Evolutionary conservation across 495 filamentous ascomycete genomes (phyloP).

Genomic region (Hypomontagnella submonticulosa): DNA sequence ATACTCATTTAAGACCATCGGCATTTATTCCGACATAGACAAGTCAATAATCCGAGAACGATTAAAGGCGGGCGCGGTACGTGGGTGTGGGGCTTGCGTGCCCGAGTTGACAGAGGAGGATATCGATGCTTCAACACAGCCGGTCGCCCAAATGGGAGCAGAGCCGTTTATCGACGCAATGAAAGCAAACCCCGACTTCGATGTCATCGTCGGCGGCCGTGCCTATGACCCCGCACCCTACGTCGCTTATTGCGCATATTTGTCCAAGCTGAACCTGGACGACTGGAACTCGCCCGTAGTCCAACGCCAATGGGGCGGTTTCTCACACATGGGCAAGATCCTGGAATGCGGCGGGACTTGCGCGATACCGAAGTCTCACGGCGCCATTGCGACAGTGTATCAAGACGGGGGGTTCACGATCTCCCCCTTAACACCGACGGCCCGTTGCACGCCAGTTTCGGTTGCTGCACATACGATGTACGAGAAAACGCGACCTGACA

Average conservation of each 20-base stretch:
- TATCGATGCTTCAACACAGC: slow-evolving; percentile 48
- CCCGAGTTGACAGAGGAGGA: slow-evolving; percentile 52
- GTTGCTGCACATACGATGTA: slow-evolving; percentile 65
- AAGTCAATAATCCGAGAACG: slow-evolving; percentile 48
- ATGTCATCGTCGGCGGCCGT: slow-evolving; percentile 60
- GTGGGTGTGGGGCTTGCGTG: slow-evolving; percentile 49
- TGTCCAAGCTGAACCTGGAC: slow-evolving; percentile 23
- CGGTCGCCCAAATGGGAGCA: slow-evolving; percentile 53
- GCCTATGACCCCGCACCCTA: slow-evolving; percentile 63
- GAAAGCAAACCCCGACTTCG: slow-evolving; percentile 52
- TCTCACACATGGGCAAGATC: slow-evolving; percentile 64
- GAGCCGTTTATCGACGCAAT: slow-evolving; percentile 56
- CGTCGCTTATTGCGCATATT: slow-evolving; percentile 54
- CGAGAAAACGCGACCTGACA: slow-evolving; percentile 62
- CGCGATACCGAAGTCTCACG: slow-evolving; percentile 57
- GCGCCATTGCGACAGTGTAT: slow-evolving; percentile 52
- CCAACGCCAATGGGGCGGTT: slow-evolving; percentile 46
- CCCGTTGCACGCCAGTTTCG: slow-evolving; percentile 55
- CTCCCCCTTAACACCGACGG: slow-evolving; percentile 45
- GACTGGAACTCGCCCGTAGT: slow-evolving; percentile 26
- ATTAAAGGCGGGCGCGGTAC: slow-evolving; percentile 34
- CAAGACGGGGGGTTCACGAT: slow-evolving; percentile 57
- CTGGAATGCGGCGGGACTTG: slow-evolving; percentile 64
- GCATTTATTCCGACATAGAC: slow-evolving; percentile 53
- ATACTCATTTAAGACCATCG: slow-evolving; percentile 53